Evolutionary conservation across 805 yeast genomes (phyloP), one percentile per base, ranked within the genome.

Genomic region (Lachancea mirantina): DNA sequence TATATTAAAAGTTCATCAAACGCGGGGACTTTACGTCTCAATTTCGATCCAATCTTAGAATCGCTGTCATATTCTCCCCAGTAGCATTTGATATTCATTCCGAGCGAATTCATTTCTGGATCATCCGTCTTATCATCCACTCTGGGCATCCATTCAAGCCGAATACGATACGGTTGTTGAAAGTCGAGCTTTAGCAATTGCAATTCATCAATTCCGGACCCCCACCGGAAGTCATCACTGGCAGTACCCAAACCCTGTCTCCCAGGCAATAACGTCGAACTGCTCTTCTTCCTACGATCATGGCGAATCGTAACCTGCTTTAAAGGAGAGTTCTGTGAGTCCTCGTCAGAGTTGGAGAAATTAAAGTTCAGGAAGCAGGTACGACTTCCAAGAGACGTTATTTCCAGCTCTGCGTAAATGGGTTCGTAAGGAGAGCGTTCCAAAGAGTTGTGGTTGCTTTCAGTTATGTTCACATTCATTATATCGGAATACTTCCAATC

Each of bases 131-230:
- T n/a, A 54, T 56, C 11, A 9, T 69, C 59, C 46, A 70, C 60
- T 33, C 67, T 68, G 4, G 94, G 94, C 20, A 80, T 62, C 94
- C 94, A 84, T 49, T 82, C 82, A 30, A 84, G 45, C 2, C 78
- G 82, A 26, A 84, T 39, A 42, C 70, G 82, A 47, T 73, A 79
- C 5, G 46, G 47, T 1, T 63, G 46, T 4, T 69, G 62, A 77
- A 84, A 78, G 44, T 69, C 65, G 17, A 79, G 57, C 49, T 79
- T 83, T 55, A 80, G 82, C 36, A 85, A 49, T 32, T 72, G 74
- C 4, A 82, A 47, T 38, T 68, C 68, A 40, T 77, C 75, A 32
- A 84, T 79, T 10, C 94, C 94, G 17, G 62, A 59, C 39, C 68
- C 52, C 38, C 69, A 61, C 53, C 76, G 79, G 59, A 56, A 76